Conservation (phyloP, 2,329 filamentous ascomycete species). For the Trichoderma lentiforme region DNA sequence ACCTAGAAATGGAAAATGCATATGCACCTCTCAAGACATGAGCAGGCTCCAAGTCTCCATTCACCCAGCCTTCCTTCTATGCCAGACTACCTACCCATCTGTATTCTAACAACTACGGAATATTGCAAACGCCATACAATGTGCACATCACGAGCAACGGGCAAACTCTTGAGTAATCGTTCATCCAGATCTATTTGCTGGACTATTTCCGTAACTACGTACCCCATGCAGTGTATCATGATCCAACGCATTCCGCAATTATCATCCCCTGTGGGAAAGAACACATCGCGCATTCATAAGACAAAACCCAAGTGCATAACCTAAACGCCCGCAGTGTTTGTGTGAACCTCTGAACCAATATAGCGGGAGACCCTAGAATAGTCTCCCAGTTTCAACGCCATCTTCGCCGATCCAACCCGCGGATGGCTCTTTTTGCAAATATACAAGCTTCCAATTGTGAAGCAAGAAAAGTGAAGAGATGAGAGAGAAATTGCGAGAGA, state of each 20-base stretch:
- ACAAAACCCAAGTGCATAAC: neutral
- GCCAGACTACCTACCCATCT: neutral
- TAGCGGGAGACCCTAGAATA: neutral
- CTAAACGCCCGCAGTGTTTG: slow-evolving; percentile 22
- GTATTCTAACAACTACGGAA: neutral
- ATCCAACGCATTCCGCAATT: slow-evolving; percentile 22
- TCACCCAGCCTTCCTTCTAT: neutral
- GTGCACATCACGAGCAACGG: neutral
- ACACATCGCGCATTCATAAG: neutral
- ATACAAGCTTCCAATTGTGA: slow-evolving; percentile 10
- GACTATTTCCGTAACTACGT: slow-evolving; percentile 12
- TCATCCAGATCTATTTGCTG: slow-evolving; percentile 15
- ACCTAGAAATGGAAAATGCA: neutral
- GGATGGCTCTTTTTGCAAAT: slow-evolving; percentile 16
- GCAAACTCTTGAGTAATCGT: neutral
- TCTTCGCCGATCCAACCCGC: slow-evolving; percentile 17
- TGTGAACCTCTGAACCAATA: slow-evolving; percentile 16
- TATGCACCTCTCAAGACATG: neutral
- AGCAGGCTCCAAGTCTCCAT: neutral
- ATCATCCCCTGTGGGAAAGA: neutral
- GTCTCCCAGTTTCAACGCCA: slow-evolving; percentile 4
- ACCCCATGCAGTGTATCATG: slow-evolving; percentile 21
- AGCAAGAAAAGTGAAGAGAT: neutral
- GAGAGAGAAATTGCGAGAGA: neutral
- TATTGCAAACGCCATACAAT: slow-evolving; percentile 6